Conservation (phyloP, 345 rosid genomes). For the Brassica incana region DNA sequence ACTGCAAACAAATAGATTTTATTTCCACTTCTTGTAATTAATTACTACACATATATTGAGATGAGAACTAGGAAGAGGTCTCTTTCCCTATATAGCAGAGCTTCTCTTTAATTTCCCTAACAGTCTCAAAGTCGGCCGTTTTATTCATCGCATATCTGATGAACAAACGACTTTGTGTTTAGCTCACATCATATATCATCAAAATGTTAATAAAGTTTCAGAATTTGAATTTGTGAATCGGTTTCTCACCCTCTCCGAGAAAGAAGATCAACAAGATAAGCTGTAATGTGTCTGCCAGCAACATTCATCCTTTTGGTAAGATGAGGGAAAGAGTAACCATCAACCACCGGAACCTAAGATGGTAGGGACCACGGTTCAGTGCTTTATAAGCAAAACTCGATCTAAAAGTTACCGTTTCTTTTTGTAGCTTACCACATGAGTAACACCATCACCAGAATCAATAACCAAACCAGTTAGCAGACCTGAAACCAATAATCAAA, state of each 20-base stretch:
- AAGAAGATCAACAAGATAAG: slow-evolving; percentile 93
- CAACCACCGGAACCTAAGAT: slow-evolving; percentile 95
- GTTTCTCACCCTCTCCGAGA: slow-evolving; percentile 87
- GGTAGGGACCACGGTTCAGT: slow-evolving; percentile 12
- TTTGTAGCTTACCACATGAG: slow-evolving; percentile 81
- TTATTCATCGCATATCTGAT: slow-evolving; percentile 89
- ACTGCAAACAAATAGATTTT: slow-evolving; percentile 44
- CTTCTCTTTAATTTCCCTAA: slow-evolving; percentile 93
- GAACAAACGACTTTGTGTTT: slow-evolving; percentile 18
- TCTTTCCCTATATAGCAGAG: slow-evolving; percentile 87
- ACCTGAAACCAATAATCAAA: slow-evolving; percentile 52
- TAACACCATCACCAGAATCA: slow-evolving; percentile 99
- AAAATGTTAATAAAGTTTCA: slow-evolving; percentile 2
- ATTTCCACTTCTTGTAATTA: slow-evolving; percentile 1
- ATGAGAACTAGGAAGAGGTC: slow-evolving; percentile 11
- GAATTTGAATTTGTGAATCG: neutral
- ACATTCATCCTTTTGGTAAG: slow-evolving; percentile 98
- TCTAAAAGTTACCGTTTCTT: neutral
- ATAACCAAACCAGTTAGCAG: slow-evolving; percentile 94
- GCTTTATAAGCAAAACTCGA: neutral
- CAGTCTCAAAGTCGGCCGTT: slow-evolving; percentile 93
- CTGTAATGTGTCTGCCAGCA: slow-evolving; percentile 96
- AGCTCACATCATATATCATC: neutral
- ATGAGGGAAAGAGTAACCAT: slow-evolving; percentile 97
- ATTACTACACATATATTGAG: neutral